Evolutionary conservation across 2,329 filamentous ascomycete genomes (phyloP), one percentile per base, ranked within the genome.

Genomic region (Cladosporium sp.): DNA sequence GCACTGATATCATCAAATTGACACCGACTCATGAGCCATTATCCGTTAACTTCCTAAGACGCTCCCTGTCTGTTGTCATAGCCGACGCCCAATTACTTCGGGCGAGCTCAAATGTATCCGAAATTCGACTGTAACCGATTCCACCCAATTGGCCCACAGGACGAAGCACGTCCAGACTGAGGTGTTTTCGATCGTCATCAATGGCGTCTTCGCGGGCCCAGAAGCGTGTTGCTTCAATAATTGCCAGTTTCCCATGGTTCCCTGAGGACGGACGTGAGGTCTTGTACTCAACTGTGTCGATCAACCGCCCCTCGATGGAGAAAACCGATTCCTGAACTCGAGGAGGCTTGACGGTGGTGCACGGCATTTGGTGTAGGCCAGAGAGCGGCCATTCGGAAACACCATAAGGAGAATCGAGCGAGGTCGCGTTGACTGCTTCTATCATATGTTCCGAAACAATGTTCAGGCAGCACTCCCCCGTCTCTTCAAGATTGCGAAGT

Each of bases 151-250:
- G 86, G 68, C 87, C 87, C 16, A 97, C 84, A 0, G 94, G 92
- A 68, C 86, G 86, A 64, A 97, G 79, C 8, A 96, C 83, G 79
- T 89, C 59, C 14, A 39, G 90, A 65, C 97, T 82, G 43, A 91
- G 72, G 70, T 88, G 92, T 73, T 83, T 85, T 10, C 92, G 89
- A 74, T 91, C 87, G 74, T 91, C 87, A 71, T 96, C 91, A 67
- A 97, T 81, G 2, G 92, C 93, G 79, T 97, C 93, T 76, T 96
- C 92, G 62, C 93, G 81, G 1, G 89, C 92, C 92, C 93, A 97
- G 75, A 97, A 97, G 28, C 89, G 84, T 34, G 90, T 88, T 0
- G 92, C 94, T 79, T 97, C 92, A 16, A 97, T 82, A 34, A 96
- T 85, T 1, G 86, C 90, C 68, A 97, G 74, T 3, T 89, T 89